Base-by-base conservation (phyloP, 75 land plant species). In the Chamaecyparis obtusa region DNA sequence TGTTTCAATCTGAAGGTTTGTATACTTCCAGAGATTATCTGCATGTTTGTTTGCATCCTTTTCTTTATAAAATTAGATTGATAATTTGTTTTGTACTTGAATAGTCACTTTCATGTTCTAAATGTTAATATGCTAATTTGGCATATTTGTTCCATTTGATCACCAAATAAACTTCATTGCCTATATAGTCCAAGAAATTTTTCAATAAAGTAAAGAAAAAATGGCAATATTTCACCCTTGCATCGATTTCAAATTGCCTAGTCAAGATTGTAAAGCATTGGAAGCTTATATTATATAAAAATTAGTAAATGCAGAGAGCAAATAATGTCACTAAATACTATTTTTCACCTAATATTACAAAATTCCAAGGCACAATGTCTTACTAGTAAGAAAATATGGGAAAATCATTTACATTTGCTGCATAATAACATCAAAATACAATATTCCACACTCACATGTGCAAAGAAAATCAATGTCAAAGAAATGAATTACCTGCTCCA, bases 401-500 rank as follows among this genome's bases (percentile, higher is more conserved):
- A 80, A 80, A 5, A 41, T 80, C 83, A 9, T 80, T 41, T 16
- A 85, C 27, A 75, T 85, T 5, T 21, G 9, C 80, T 85, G 85
- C 85, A 85, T 21, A 35, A 60, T 55, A 37, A 54, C 27, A 64
- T 6, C 30, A 19, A 35, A 75, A 27, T 14, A 39, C 5, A 1
- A 43, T 84, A 84, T 57, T 74, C 54, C 72, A 30, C 16, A 85
- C 84, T 95, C 93, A 98, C 99, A 98, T 94, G 93, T 98, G 99
- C 83, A 98, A 92, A 33, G 98, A 97, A 91, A 90, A 98, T 64
- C 99, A 99, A 90, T 96, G 99, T 15, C 99, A 95, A 37, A 95
- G 94, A 85, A 92, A 94, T 17, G 99, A 93, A 87, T 96, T 98
- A 46, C 99, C 99, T 57, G 99, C 96, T 32, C 99, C 99, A 88